phyloP scores from a whole-genome alignment of 257 asterid species.

The Rauvolfia tetraphylla region DNA sequence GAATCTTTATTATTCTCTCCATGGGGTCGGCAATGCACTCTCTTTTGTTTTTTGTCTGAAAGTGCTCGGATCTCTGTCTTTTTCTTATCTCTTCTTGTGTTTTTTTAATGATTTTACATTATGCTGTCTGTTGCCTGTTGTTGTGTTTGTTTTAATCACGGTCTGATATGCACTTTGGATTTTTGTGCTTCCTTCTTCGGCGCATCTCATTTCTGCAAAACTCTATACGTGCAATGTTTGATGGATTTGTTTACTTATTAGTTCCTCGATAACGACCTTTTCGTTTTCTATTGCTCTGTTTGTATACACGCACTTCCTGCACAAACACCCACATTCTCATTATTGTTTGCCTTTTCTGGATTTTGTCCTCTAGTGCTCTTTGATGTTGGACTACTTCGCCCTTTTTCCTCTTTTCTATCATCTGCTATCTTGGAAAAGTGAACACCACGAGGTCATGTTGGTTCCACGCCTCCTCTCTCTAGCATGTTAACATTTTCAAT shows the following conservation, averaged over 20 bases:
- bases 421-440: conserved; percentile 14
- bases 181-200: neutral
- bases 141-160: neutral
- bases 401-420: conserved; percentile 14
- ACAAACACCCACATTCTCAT: conserved; percentile 11
- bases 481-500: neutral
- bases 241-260: neutral
- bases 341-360: conserved; percentile 10
- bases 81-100: neutral
- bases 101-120: neutral
- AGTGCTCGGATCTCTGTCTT: neutral
- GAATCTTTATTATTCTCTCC: neutral
- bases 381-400: conserved; percentile 20
- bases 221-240: neutral
- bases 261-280: neutral
- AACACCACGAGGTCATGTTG: conserved; percentile 19
- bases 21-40: neutral
- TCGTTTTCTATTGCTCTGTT: neutral
- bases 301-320: neutral
- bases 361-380: conserved; percentile 12
- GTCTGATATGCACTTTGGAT: neutral
- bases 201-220: neutral
- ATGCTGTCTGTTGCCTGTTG: neutral
- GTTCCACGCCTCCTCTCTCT: conserved; percentile 13
- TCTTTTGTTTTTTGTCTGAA: neutral